These are phyloP conservation scores for Hericium erinaceus DNA, from an alignment of 768 basidiomycete species.

Conservation along the genomic window DNA sequence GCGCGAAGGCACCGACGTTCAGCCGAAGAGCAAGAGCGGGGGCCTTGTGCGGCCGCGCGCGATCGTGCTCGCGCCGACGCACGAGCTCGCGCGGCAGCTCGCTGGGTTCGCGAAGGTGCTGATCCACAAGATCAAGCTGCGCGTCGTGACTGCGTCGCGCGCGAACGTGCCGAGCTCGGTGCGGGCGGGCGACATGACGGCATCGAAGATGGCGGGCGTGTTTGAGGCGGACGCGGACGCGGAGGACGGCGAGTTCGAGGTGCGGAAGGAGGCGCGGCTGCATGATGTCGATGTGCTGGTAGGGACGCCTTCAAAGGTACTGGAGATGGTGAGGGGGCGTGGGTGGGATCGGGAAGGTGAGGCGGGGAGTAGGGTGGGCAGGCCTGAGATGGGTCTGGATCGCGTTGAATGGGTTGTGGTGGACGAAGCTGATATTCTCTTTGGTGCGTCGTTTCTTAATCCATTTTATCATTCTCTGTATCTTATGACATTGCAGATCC, in stretches of 20 bases:
- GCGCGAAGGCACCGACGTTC: background rate
- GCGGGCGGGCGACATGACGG: conserved; percentile 22
- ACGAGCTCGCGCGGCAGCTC: conserved; percentile 80
- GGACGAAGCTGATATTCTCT: conserved; percentile 86
- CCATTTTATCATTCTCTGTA: background rate
- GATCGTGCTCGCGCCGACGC: conserved; percentile 78
- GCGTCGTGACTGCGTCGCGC: conserved; percentile 62
- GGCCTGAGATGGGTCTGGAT: conserved; percentile 52
- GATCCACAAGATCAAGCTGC: conserved; percentile 65
- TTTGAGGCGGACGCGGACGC: conserved; percentile 19
- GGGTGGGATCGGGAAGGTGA: conserved; percentile 41
- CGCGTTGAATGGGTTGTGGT: conserved; percentile 83
- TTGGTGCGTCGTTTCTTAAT: conserved; percentile 43
- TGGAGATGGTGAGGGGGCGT: conserved; percentile 48
- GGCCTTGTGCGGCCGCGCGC: conserved; percentile 55
- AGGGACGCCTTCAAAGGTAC: conserved; percentile 53
- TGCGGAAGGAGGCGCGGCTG: conserved; percentile 12
- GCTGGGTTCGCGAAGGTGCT: conserved; percentile 66
- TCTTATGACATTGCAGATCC: conserved; percentile 41
- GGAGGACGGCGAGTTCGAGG: conserved; percentile 14
- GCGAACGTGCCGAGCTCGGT: conserved; percentile 33
- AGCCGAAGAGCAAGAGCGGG: background rate
- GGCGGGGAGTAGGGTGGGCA: conserved; percentile 25
- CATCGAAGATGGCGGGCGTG: conserved; percentile 39
- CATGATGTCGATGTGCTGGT: conserved; percentile 48